Evolutionary conservation across 2,329 filamentous ascomycete species (phyloP).

Genomic region (Aspergillus brasiliensis): DNA sequence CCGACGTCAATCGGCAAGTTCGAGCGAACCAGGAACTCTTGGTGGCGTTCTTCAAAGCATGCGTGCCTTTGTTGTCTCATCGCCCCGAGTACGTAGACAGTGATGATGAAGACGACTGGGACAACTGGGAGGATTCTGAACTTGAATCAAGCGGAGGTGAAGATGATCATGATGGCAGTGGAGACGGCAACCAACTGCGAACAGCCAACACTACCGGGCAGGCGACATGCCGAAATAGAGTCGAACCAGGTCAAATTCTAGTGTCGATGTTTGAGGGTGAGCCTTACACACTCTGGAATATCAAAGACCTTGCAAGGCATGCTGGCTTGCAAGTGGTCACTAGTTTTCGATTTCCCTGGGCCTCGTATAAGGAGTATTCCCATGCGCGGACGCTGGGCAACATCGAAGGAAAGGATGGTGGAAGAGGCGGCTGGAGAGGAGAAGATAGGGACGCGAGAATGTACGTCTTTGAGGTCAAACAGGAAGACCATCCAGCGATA

Average conservation of each 20-base stretch:
- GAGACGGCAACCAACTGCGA: conserved; percentile 10
- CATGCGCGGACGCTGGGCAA: conserved; percentile 52
- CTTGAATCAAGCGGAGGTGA: conserved; percentile 28
- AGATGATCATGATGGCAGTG: conserved; percentile 23
- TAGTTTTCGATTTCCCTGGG: conserved; percentile 52
- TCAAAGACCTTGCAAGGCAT: conserved; percentile 82
- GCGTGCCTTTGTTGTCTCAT: conserved; percentile 43
- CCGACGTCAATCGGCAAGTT: conserved; percentile 92
- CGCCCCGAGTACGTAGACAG: conserved; percentile 23
- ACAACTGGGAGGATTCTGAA: conserved; percentile 20
- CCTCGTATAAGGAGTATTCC: conserved; percentile 49
- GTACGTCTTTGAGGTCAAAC: conserved; percentile 49
- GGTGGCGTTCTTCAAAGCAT: conserved; percentile 52
- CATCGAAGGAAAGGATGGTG: conserved; percentile 43
- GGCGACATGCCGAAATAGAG: conserved; percentile 22
- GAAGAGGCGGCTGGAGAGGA: conserved; percentile 49
- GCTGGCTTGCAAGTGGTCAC: conserved; percentile 49
- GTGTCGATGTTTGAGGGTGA: conserved; percentile 91
- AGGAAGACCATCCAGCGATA: conserved; percentile 28
- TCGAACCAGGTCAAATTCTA: conserved; percentile 61
- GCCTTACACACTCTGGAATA: conserved; percentile 95
- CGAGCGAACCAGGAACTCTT: conserved; percentile 75
- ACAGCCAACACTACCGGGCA: neutral
- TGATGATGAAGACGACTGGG: conserved; percentile 23
- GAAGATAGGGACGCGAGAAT: conserved; percentile 51